Percentiles rank a stretch among this genome's conserved stretches.
phyloP scores from a whole-genome alignment of 345 rosid species.

The Eutrema heterophyllum region DNA sequence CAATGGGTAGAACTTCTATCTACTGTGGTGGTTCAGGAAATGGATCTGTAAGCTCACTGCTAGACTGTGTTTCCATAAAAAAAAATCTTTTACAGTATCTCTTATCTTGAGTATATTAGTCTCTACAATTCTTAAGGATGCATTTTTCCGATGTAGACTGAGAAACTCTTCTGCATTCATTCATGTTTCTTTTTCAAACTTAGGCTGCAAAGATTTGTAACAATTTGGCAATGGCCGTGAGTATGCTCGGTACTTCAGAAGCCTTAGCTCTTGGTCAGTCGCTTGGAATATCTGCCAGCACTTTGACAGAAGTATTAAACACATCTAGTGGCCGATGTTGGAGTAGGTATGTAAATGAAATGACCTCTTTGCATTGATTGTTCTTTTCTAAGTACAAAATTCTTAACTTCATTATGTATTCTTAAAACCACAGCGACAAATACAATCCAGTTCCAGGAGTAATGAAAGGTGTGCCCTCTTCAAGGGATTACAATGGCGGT shows the following conservation, averaged over 20 bases:
- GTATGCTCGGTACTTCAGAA: conserved; percentile 93
- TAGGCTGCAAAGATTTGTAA: conserved; percentile 97
- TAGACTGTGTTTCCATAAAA: not conserved
- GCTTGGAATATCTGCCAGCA: conserved; percentile 61
- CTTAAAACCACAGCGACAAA: conserved; percentile 51
- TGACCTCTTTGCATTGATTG: not conserved
- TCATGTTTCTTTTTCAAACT: conserved; percentile 1
- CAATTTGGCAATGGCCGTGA: conserved; percentile 88
- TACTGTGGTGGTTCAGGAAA: conserved; percentile 95
- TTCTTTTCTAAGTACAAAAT: not conserved
- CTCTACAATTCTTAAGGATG: not conserved
- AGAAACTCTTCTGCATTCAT: not conserved
- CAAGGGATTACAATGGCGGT: conserved; percentile 74
- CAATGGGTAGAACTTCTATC: conserved; percentile 76
- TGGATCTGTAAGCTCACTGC: conserved; percentile 73
- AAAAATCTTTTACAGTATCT: not conserved
- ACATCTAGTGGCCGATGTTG: conserved; percentile 90
- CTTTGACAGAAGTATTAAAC: conserved; percentile 73
- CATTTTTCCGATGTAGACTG: not conserved
- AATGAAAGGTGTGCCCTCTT: conserved; percentile 89
- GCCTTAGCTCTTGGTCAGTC: conserved; percentile 91
- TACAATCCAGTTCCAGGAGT: conserved; percentile 98
- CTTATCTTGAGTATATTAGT: not conserved
- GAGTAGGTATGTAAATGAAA: conserved; percentile 56
- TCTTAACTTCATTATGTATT: not conserved